Base-by-base conservation (phyloP, 1,284 basidiomycete species). In the Ceratobasidium sp. region DNA sequence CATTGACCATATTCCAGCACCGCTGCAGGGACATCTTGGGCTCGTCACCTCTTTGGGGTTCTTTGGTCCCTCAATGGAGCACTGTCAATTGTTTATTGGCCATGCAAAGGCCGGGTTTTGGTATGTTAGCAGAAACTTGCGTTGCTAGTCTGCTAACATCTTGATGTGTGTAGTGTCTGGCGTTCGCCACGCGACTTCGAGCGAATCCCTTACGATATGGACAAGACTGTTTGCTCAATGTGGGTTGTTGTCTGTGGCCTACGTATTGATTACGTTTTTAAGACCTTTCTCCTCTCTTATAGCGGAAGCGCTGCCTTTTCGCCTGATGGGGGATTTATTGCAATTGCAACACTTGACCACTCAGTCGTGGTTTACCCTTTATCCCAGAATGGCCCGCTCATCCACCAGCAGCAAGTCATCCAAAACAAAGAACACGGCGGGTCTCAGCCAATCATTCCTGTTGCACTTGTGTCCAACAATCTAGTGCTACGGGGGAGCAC, bases 81-180 rank as follows among this genome's bases (percentile, higher is more conserved):
- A 21, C 30, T 21, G 36, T n/a, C 54, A 23, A 11, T n/a, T 58
- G 8, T 58, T 58, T n/a, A 58, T 58, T 23, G 54, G 54, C 30
- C 54, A 58, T 23, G 54, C 54, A 6, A 58, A 58, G 30, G 54
- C 28, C 7, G 54, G 54, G 8, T 58, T 58, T 58, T 58, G 54
- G 54, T 58, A 38, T 28, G 54, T 8, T 36, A n/a, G 9, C 6
- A 16, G 2, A 9, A 12, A 14, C 14, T 36, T 11, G 3, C 28
- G n/a, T 25, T 25, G 21, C 16, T n/a, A 7, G 3, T 58, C 23
- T 58, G n/a, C 23, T 58, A 23, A 58, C 21, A 21, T 56, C 30
- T 14, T 28, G 16, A n/a, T n/a, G 28, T 7, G 21, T 8, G 28
- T 36, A 58, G 54, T 36, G 23, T 58, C 5, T 58, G 54, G 54